phyloP scores from a whole-genome alignment of 495 filamentous ascomycete genomes.

The Penicillium verhagenii region DNA sequence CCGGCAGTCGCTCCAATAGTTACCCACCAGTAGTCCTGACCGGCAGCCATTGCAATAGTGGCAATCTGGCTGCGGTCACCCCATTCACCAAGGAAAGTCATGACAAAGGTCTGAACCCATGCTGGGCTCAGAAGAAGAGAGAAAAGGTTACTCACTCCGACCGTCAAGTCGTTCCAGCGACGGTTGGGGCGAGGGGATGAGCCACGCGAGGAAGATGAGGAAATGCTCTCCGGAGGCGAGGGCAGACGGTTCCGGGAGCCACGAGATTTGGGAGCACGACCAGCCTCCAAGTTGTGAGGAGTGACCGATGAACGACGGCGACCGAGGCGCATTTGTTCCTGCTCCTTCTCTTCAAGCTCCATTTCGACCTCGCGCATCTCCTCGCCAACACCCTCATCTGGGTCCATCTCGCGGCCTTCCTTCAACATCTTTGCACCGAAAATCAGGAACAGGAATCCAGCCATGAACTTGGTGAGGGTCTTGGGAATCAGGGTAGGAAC shows the following conservation, averaged over 20 bases:
- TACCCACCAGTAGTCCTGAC: slow-evolving; percentile 99
- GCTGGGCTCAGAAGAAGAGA: slow-evolving; percentile 87
- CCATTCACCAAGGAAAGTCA: slow-evolving; percentile 99
- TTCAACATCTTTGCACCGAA: slow-evolving; percentile 84
- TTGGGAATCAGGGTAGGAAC: slow-evolving; percentile 91
- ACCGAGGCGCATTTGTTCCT: slow-evolving; percentile 55
- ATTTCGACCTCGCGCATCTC: slow-evolving; percentile 97
- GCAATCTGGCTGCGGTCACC: slow-evolving; percentile 97
- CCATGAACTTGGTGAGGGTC: slow-evolving; percentile 80
- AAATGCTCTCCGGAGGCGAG: slow-evolving; percentile 53
- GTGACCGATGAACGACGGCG: slow-evolving; percentile 52
- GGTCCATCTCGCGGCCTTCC: slow-evolving; percentile 85
- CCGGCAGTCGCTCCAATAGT: slow-evolving; percentile 85
- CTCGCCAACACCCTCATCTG: slow-evolving; percentile 83
- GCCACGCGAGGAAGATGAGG: slow-evolving; percentile 56
- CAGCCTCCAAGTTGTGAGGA: slow-evolving; percentile 50
- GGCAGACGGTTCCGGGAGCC: slow-evolving; percentile 50
- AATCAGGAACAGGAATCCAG: slow-evolving; percentile 79
- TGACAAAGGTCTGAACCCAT: slow-evolving; percentile 98
- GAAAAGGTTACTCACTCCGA: slow-evolving; percentile 80
- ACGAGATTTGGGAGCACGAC: slow-evolving; percentile 44
- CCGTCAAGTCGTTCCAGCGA: slow-evolving; percentile 40
- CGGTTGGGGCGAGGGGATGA: slow-evolving; percentile 51
- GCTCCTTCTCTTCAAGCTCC: slow-evolving; percentile 93
- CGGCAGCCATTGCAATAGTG: slow-evolving; percentile 98